These are phyloP conservation scores for Crataegus laevigata DNA, from an alignment of 306 rosid species.

Conservation along the genomic window DNA sequence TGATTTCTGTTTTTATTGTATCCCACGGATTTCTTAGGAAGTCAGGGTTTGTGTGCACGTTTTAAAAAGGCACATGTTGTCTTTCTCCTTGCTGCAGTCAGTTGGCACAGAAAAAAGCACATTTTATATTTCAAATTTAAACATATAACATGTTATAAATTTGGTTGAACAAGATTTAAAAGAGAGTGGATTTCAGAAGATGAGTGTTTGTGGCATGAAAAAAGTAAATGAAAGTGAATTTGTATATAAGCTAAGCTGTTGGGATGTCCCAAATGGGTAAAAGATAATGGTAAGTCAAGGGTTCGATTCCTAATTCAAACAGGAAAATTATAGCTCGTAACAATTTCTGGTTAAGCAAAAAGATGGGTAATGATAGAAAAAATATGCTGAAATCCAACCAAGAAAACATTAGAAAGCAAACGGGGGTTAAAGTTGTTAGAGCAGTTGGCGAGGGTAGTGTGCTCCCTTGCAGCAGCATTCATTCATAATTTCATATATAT, in stretches of 20 bases:
- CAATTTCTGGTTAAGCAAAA: not conserved
- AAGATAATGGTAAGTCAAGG: not conserved
- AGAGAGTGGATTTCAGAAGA: not conserved
- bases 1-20: not conserved
- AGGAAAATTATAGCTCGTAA: not conserved
- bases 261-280: no score
- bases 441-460: not conserved
- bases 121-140: no score
- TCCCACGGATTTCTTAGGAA: not conserved
- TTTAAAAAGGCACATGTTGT: not conserved
- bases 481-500: no score
- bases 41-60: not conserved
- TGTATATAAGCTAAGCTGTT: not conserved
- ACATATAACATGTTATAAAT: no score
- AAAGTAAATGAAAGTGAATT: not conserved
- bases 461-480: no score
- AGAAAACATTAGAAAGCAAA: no score
- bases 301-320: not conserved
- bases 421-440: no score
- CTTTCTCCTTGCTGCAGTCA: constrained; percentile 37
- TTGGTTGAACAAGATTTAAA: not conserved
- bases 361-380: not conserved
- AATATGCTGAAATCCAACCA: not conserved
- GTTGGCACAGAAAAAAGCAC: constrained; percentile 96
- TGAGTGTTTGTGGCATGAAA: not conserved